These are phyloP conservation scores for Suillus discolor DNA, from an alignment of 768 basidiomycete species.

Conservation along the genomic window DNA sequence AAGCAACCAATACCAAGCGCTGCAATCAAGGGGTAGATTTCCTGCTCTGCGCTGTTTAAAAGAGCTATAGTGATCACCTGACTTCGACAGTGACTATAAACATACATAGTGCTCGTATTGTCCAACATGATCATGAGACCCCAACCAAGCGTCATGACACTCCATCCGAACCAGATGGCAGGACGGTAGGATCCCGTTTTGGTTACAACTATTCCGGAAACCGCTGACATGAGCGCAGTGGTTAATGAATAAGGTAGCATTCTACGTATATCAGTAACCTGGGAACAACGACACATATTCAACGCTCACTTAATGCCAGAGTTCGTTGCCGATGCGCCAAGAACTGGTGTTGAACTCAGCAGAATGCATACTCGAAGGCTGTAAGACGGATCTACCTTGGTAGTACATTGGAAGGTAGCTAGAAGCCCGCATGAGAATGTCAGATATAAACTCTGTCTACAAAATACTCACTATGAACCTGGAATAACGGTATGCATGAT, in stretches of 20 bases:
- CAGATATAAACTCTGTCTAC: neutral
- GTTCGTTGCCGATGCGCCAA: slow-evolving; percentile 39
- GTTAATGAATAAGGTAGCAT: slow-evolving; percentile 39
- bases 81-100: neutral
- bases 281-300: too few relatives aligned
- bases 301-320: slow-evolving; percentile 32
- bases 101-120: slow-evolving; percentile 32
- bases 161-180: slow-evolving; percentile 34
- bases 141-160: slow-evolving; percentile 35
- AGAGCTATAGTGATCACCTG: slow-evolving; percentile 1
- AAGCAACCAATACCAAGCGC: slow-evolving; percentile 36
- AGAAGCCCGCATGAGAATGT: slow-evolving; percentile 10
- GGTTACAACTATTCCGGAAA: slow-evolving; percentile 31
- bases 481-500: neutral
- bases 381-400: slow-evolving; percentile 26
- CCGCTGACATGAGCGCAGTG: slow-evolving; percentile 21
- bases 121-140: slow-evolving; percentile 41
- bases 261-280: slow-evolving; percentile 20
- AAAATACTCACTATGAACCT: slow-evolving; percentile 30
- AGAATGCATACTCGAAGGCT: neutral
- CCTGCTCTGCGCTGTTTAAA: slow-evolving; percentile 29
- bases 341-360: slow-evolving; percentile 19
- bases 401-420: slow-evolving; percentile 45
- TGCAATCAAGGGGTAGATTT: slow-evolving; percentile 34
- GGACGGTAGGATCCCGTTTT: slow-evolving; percentile 32